These are phyloP conservation scores for Pleurotus tuoliensis DNA, from an alignment of 768 basidiomycete species.

Conservation along the genomic window DNA sequence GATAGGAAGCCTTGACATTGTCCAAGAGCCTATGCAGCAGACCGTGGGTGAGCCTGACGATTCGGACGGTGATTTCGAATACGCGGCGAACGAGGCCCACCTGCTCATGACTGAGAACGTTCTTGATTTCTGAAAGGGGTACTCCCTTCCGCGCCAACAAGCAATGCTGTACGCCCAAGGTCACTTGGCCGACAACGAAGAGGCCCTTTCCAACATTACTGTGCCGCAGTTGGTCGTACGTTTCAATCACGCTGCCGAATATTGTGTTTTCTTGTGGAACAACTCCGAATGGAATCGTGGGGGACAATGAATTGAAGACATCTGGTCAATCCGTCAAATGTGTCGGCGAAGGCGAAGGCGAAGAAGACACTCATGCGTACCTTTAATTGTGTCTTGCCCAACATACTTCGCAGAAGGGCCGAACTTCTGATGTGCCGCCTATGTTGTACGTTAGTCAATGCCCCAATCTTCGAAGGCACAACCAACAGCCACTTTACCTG, in stretches of 20 bases:
- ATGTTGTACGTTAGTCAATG: not conserved
- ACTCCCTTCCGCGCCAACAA: constrained; percentile 61
- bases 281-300: constrained; percentile 47
- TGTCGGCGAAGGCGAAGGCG: not conserved
- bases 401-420: constrained; percentile 40
- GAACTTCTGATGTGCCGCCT: constrained; percentile 49
- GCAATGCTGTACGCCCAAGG: constrained; percentile 63
- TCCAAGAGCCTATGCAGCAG: constrained; percentile 57
- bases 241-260: constrained; percentile 70
- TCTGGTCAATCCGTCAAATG: constrained; percentile 33
- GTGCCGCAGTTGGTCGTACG: constrained; percentile 61
- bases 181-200: constrained; percentile 59
- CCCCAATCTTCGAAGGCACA: too few relatives aligned
- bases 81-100: constrained; percentile 27
- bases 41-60: not conserved
- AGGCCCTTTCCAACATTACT: constrained; percentile 26
- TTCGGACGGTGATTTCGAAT: not conserved
- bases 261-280: constrained; percentile 81
- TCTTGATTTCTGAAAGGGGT: constrained; percentile 47
- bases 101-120: constrained; percentile 78
- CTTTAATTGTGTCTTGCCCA: constrained; percentile 31
- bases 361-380: constrained; percentile 23
- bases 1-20: constrained; percentile 68
- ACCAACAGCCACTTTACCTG: constrained; percentile 31
- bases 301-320: constrained; percentile 51